Percentiles rank a stretch among this genome's conserved stretches.
Conservation (phyloP, 495 filamentous ascomycete genomes). For the Aspergillus saccharolyticus region DNA sequence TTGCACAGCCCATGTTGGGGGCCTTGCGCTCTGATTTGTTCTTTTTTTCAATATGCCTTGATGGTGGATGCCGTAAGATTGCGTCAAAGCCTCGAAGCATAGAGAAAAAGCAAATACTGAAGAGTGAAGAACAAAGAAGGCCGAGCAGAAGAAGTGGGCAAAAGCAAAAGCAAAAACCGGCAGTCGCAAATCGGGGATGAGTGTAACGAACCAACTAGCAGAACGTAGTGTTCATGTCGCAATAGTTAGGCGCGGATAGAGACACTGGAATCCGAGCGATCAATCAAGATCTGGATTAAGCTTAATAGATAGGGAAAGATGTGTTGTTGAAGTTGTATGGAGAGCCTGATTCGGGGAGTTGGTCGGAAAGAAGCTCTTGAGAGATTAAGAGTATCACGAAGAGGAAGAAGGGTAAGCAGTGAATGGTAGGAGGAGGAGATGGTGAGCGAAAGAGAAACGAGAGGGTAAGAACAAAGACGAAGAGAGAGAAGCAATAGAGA, state of each 20-base stretch:
- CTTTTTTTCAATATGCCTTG: not conserved
- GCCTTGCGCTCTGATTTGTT: not conserved
- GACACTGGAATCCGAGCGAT: not conserved
- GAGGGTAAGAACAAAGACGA: conserved; percentile 2
- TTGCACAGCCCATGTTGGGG: conserved; percentile 12
- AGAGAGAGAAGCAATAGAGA: not conserved
- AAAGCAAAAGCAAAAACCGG: not conserved
- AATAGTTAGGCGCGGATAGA: conserved; percentile 2
- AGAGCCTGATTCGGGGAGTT: conserved; percentile 3
- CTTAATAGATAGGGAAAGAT: not conserved
- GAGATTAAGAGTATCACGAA: conserved; percentile 2
- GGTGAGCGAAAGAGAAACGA: conserved; percentile 12
- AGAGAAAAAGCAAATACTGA: not conserved
- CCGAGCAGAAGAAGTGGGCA: conserved; percentile 13
- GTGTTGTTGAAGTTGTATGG: not conserved
- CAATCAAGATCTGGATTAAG: conserved; percentile 5
- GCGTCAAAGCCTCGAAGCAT: not conserved
- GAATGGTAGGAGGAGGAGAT: too few relatives aligned
- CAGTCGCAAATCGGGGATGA: conserved; percentile 8
- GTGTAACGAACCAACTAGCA: conserved; percentile 20
- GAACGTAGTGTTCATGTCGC: conserved; percentile 16
- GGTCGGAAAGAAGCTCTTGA: conserved; percentile 6
- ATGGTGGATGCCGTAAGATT: conserved; percentile 3
- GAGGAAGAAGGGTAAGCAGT: conserved; percentile 5
- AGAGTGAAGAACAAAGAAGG: not conserved